Conservation (phyloP, 1,284 basidiomycete genomes). For the Malassezia yamatoensis region DNA sequence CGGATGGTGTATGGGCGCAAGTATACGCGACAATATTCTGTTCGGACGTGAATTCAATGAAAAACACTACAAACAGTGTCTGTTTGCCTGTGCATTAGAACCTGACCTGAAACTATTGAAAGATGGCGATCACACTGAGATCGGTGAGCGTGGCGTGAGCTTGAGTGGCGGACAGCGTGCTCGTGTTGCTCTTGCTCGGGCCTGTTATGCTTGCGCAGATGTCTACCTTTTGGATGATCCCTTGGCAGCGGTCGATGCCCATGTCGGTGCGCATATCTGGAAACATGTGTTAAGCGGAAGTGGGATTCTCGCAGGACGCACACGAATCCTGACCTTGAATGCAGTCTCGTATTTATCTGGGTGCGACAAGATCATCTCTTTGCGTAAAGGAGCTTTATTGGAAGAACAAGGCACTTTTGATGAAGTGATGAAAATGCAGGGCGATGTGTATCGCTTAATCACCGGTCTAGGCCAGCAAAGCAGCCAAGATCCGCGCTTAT, state of each 20-base stretch:
- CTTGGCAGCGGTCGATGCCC: conserved; percentile 55
- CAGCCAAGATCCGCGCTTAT: conserved; percentile 24
- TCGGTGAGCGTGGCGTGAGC: conserved; percentile 63
- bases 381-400: conserved; percentile 54
- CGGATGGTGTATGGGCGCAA: conserved; percentile 63
- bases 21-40: conserved; percentile 47
- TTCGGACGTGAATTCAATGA: conserved; percentile 82
- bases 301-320: conserved; percentile 70
- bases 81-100: conserved; percentile 68
- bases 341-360: conserved; percentile 72
- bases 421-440: conserved; percentile 55
- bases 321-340: conserved; percentile 79
- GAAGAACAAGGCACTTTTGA: conserved; percentile 62
- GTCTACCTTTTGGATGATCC: conserved; percentile 58
- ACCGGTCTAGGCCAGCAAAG: conserved; percentile 52
- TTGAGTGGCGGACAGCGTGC: conserved; percentile 61
- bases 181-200: conserved; percentile 58
- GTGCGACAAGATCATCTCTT: conserved; percentile 67
- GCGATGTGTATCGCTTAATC: conserved; percentile 70
- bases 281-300: conserved; percentile 81
- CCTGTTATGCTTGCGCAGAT: conserved; percentile 52
- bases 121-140: conserved; percentile 64
- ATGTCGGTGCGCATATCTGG: conserved; percentile 56
- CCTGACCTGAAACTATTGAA: conserved; percentile 68
- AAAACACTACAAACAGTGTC: conserved; percentile 48